Base-by-base conservation (phyloP, 2,329 filamentous ascomycete species). In the Sclerotinia sclerotiorum region DNA sequence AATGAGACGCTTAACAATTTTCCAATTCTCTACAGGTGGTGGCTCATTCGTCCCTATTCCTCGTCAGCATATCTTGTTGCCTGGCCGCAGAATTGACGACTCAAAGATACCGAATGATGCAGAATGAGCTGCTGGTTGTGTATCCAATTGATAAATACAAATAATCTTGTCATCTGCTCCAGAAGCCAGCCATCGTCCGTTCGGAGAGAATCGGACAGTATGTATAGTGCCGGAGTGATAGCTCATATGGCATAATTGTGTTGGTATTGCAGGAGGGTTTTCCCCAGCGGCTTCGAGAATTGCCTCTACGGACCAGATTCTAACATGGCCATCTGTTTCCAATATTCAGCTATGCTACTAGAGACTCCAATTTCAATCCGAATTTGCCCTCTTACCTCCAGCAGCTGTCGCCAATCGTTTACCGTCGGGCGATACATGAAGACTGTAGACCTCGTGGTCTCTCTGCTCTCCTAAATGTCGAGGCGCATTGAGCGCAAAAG, bases 121-220 rank as follows among this genome's bases (percentile, higher is more conserved):
- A 65, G 90, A 85, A 75, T 91, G 87, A 39, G 91, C 84, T 3
- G 94, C 91, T 32, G 92, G 88, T 76, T 89, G 92, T 19, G 74
- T 71, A 80, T 98, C 93, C 67, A 97, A 86, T 71, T 92, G 90
- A 80, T 99, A 99, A 73, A 99, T 93, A 80, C 95, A 97, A 73
- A 99, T 96, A 77, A 99, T 94, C 84, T 97, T 97, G 82, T 99
- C 95, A 80, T 99, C 95, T 75, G 96, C 96, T 69, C 95, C 95
- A 15, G 94, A 98, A 46, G 96, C 96, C 65, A 99, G 87, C 78
- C 97, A 99, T 78, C 93, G 93, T 68, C 93, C 92, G 77, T 97
- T 97, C 39, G 93, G 90, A 13, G 95, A 98, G 82, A 98, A 99
- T 73, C 96, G 91, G 72, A 99, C 95, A 0, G 94, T 93, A 80